A percentile compares a stretch with the other conserved stretches of the same genome.
Evolutionary conservation across 768 basidiomycete genomes (phyloP).

Genomic region (Trametes gibbosa): DNA sequence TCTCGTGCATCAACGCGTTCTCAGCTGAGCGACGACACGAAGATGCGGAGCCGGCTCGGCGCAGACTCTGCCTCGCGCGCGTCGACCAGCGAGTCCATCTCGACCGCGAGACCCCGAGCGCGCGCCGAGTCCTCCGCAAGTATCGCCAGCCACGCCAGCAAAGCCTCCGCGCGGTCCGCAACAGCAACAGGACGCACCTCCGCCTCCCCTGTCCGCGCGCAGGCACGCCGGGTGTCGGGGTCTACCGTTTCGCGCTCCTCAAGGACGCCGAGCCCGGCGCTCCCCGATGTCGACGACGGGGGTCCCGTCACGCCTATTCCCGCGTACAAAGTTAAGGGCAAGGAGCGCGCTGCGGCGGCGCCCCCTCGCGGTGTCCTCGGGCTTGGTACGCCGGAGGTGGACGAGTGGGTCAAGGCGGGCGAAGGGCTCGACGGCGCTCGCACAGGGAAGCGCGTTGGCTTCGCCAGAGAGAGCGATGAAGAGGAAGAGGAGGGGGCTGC

Average conservation of each 20-base stretch:
- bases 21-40: not conserved
- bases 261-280: slow-evolving; percentile 26
- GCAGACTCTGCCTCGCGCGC: not conserved
- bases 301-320: slow-evolving; percentile 33
- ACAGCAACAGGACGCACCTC: not conserved
- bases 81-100: slow-evolving; percentile 8
- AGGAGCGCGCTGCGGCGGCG: slow-evolving; percentile 26
- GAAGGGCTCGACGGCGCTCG: slow-evolving; percentile 28
- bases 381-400: slow-evolving; percentile 53
- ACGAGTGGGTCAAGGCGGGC: slow-evolving; percentile 48
- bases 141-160: slow-evolving; percentile 7
- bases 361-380: slow-evolving; percentile 28
- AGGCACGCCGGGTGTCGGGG: slow-evolving; percentile 6
- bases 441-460: slow-evolving; percentile 47
- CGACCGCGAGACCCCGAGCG: slow-evolving; percentile 1
- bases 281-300: slow-evolving; percentile 17
- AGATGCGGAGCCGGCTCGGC: not conserved
- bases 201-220: not conserved
- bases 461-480: slow-evolving; percentile 32
- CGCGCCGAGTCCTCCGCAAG: slow-evolving; percentile 17
- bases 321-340: slow-evolving; percentile 23
- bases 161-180: slow-evolving; percentile 9
- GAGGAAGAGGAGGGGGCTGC: slow-evolving; percentile 6
- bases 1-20: slow-evolving; percentile 15
- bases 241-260: slow-evolving; percentile 13